Evolutionary conservation across 164 flowering plant species (phyloP), one percentile per base, ranked within the genome.

Genomic region (Warburgia ugandensis): DNA sequence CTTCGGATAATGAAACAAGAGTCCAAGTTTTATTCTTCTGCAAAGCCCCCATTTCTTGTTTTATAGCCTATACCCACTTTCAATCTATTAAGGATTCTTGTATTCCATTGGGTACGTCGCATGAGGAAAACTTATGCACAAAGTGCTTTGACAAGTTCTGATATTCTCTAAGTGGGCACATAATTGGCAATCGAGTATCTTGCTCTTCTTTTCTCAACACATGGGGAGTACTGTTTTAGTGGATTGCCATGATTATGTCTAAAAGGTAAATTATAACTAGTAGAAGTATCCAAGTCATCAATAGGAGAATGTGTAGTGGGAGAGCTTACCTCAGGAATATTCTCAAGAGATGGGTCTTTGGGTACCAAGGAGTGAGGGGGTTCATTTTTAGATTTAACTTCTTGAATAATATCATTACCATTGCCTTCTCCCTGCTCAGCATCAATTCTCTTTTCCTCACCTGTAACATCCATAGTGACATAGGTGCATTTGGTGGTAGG

Each of bases 291-390:
- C 19, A 13, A 1, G 14, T 20, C 29, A 50, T 50, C 7, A 37
- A 5, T 36, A 23, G 19, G 11, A 4, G 21, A 4, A 2, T 21
- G 12, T 36, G 32, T 13, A 29, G 28, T 10, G 27, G 3, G 44
- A 26, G 33, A n/a, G 8, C 1, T 51, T 51, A 51, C 45, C 45
- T 51, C 45, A 51, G 16, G 30, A 14, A 36, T 38, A 51, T 51
- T 51, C 55, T 37, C 45, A 51, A 21, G 44, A 51, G 55, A 37
- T 11, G 55, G 32, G 17, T 26, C 41, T 4, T 25, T 21, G 21
- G 16, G 32, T 26, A 26, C 33, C n/a, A 32, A 25, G 4, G 44
- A 25, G 32, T 37, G 19, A n/a, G n/a, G n/a, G n/a, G n/a, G n/a
- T n/a, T n/a, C n/a, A 21, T 1, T 5, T 3, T 29, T 33, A 26